Evolutionary conservation across 177 flowering plant species (phyloP).

Genomic region (Vitis hybrid): DNA sequence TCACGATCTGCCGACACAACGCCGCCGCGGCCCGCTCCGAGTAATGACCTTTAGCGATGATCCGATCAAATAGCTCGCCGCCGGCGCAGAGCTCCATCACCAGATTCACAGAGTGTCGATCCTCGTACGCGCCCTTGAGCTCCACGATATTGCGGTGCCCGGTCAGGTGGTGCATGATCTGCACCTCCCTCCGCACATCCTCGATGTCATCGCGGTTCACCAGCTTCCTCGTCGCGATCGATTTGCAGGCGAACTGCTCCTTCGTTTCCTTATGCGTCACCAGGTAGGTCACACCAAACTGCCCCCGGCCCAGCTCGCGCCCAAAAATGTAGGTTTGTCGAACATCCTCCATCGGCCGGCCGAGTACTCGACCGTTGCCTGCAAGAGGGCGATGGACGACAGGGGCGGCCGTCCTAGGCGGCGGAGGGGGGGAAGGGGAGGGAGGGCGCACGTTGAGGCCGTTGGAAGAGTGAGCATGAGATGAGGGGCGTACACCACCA

Average conservation of each 20-base stretch:
- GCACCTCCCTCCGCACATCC: conserved; percentile 89
- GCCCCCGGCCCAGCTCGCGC: conserved; percentile 93
- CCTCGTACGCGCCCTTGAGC: conserved; percentile 83
- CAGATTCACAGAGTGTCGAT: conserved; percentile 75
- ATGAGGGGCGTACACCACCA: neutral
- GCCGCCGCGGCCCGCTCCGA: conserved; percentile 86
- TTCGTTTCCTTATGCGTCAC: conserved; percentile 65
- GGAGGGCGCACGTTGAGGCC: conserved; percentile 16
- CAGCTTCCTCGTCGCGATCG: conserved; percentile 81
- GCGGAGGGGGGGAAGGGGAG: conserved; percentile 7
- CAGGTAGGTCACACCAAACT: conserved; percentile 86
- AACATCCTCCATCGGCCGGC: conserved; percentile 82
- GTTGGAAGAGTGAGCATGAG: conserved; percentile 13
- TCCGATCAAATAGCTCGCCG: conserved; percentile 94
- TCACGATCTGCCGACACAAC: conserved; percentile 76
- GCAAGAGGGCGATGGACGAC: conserved; percentile 11
- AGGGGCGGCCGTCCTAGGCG: conserved; percentile 9
- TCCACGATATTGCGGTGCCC: conserved; percentile 90
- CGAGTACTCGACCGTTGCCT: conserved; percentile 66
- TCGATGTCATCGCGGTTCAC: conserved; percentile 70
- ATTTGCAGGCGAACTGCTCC: conserved; percentile 78
- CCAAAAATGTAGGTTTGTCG: conserved; percentile 68
- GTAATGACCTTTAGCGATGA: conserved; percentile 88
- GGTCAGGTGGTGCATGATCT: conserved; percentile 95
- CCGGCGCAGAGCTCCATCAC: conserved; percentile 97